phyloP scores from a whole-genome alignment of 257 asterid genomes.

The Agastache rugosa region DNA sequence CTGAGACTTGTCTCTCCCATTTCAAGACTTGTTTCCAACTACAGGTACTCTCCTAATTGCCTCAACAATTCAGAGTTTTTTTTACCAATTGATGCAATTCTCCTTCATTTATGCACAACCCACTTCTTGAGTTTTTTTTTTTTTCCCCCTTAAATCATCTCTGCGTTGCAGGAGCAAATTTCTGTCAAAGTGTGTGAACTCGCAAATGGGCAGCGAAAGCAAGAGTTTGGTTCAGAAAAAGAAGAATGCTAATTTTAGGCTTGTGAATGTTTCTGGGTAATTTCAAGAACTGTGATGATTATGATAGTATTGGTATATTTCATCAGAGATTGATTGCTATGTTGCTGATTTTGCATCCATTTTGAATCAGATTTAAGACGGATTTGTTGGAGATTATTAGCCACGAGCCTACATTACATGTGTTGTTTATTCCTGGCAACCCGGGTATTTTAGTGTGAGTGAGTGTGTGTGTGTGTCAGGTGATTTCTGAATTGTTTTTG shows the following conservation, averaged over 20 bases:
- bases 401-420: slow-evolving; percentile 62
- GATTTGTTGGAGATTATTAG: slow-evolving; percentile 79
- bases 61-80: background rate
- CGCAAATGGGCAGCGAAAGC: slow-evolving; percentile 55
- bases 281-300: background rate
- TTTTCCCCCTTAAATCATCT: too few relatives aligned
- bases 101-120: slow-evolving; percentile 17
- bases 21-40: slow-evolving; percentile 37
- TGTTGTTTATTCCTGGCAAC: slow-evolving; percentile 89
- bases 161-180: slow-evolving; percentile 39
- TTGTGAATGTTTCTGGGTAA: slow-evolving; percentile 67
- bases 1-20: slow-evolving; percentile 31
- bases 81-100: slow-evolving; percentile 9
- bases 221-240: slow-evolving; percentile 42
- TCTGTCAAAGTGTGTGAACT: slow-evolving; percentile 28
- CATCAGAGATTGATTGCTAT: background rate
- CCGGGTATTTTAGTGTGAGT: slow-evolving; percentile 64
- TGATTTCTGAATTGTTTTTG: background rate
- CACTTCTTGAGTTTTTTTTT: slow-evolving; percentile 22
- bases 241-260: slow-evolving; percentile 50
- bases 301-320: background rate
- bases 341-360: slow-evolving; percentile 12
- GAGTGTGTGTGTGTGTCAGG: slow-evolving; percentile 3
- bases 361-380: slow-evolving; percentile 59
- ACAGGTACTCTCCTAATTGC: slow-evolving; percentile 37